Evolutionary conservation across 2,329 filamentous ascomycete genomes (phyloP).

Genomic region (Aspergillus bombycis): DNA sequence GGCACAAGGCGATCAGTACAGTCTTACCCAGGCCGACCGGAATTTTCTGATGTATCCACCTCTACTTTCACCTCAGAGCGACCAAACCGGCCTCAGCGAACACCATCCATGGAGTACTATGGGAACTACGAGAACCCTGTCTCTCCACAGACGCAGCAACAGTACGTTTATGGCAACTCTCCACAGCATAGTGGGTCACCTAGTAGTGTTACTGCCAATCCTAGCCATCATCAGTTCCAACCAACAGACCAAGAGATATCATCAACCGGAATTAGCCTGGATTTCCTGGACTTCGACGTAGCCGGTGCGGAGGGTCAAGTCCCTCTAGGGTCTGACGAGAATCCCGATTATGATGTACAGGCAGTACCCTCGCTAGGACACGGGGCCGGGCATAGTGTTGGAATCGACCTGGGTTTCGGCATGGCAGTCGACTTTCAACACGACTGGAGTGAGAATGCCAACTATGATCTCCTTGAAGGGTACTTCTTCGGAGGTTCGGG

Average conservation of each 20-base stretch:
- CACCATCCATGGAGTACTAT: constrained; percentile 37
- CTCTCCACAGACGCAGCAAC: constrained; percentile 34
- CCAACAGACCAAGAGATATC: constrained; percentile 26
- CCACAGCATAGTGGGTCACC: constrained; percentile 40
- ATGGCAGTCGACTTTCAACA: constrained; percentile 51
- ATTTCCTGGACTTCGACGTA: constrained; percentile 58
- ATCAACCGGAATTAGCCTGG: constrained; percentile 49
- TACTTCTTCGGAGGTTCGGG: constrained; percentile 58
- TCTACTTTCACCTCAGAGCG: constrained; percentile 29
- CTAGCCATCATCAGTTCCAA: constrained; percentile 29
- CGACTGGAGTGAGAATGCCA: constrained; percentile 52
- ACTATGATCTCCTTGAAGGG: constrained; percentile 57
- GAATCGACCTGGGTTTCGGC: constrained; percentile 50
- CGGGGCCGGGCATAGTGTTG: constrained; percentile 42
- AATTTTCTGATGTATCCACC: constrained; percentile 29
- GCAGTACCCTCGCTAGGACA: constrained; percentile 34
- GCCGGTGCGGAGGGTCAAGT: constrained; percentile 33
- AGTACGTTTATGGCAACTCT: constrained; percentile 39
- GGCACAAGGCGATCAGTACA: constrained; percentile 31
- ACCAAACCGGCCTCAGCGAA: constrained; percentile 26
- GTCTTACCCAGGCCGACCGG: constrained; percentile 26
- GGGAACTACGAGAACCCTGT: constrained; percentile 40
- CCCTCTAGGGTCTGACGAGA: constrained; percentile 31
- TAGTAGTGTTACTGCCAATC: constrained; percentile 26
- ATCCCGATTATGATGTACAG: constrained; percentile 32